Evolutionary conservation across 202 grass and related monocot species (phyloP).

Genomic region (Hordeum pubiflorum): DNA sequence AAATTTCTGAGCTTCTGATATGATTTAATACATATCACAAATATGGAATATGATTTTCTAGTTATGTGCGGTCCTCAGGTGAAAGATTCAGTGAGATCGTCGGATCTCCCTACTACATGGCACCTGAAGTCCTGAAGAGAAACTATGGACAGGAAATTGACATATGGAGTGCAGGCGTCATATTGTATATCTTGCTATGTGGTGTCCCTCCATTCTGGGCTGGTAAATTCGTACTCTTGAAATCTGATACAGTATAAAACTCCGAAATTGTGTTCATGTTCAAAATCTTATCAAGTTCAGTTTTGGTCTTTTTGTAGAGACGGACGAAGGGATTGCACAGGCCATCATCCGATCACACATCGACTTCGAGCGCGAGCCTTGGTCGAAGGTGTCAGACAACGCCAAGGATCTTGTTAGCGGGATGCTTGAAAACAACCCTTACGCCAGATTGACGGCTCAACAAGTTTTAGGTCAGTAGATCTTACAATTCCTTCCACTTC

Average conservation of each 20-base stretch:
- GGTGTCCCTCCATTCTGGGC: slow-evolving; percentile 97
- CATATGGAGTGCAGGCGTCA: slow-evolving; percentile 91
- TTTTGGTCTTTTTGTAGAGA: slow-evolving; percentile 40
- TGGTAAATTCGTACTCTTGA: slow-evolving; percentile 23
- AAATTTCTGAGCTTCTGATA: not conserved
- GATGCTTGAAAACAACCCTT: slow-evolving; percentile 83
- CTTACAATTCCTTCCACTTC: not conserved
- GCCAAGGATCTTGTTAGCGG: slow-evolving; percentile 77
- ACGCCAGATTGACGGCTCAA: slow-evolving; percentile 50
- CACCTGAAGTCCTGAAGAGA: slow-evolving; percentile 84
- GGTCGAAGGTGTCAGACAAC: slow-evolving; percentile 77
- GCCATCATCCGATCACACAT: slow-evolving; percentile 61
- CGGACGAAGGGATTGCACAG: slow-evolving; percentile 81
- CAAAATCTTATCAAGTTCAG: not conserved
- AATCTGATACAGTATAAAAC: too few species aligned
- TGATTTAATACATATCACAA: not conserved
- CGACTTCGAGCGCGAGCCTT: slow-evolving; percentile 68
- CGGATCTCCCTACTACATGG: slow-evolving; percentile 96
- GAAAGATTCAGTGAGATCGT: slow-evolving; percentile 79
- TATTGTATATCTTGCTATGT: slow-evolving; percentile 87
- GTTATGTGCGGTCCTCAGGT: slow-evolving; percentile 11
- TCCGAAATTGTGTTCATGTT: not conserved
- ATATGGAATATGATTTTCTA: not conserved
- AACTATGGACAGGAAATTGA: slow-evolving; percentile 85
- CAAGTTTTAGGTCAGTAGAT: slow-evolving; percentile 62